These are phyloP conservation scores for Thermomyces lanuginosus DNA, from an alignment of 2,329 filamentous ascomycete genomes.

Conservation along the genomic window DNA sequence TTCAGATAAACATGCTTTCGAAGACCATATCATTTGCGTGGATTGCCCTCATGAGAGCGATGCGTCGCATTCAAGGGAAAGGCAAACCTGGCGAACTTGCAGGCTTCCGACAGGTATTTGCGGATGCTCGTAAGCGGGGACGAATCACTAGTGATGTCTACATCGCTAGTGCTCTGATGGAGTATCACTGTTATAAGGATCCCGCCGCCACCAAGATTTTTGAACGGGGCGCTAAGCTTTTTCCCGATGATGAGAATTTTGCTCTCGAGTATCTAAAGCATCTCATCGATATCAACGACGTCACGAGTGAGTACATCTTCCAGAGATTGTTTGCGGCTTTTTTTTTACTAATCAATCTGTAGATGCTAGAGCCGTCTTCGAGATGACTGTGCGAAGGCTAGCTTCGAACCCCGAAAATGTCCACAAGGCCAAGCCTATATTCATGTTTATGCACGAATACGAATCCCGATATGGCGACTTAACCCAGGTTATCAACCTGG, in stretches of 20 bases:
- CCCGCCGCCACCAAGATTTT: conserved; percentile 87
- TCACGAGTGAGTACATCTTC: conserved; percentile 56
- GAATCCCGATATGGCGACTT: conserved; percentile 90
- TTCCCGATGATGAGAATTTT: conserved; percentile 84
- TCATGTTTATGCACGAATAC: conserved; percentile 85
- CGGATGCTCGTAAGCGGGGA: conserved; percentile 71
- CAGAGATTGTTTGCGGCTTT: conserved; percentile 6
- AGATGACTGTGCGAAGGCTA: conserved; percentile 75
- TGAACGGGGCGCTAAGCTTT: conserved; percentile 80
- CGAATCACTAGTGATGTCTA: conserved; percentile 90
- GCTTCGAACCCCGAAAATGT: conserved; percentile 59
- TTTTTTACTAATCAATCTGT: conserved; percentile 8
- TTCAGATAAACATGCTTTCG: conserved; percentile 60
- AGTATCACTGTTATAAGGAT: conserved; percentile 93
- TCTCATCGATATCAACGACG: conserved; percentile 77
- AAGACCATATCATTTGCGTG: conserved; percentile 82
- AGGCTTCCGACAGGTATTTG: conserved; percentile 76
- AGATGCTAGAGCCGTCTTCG: conserved; percentile 93
- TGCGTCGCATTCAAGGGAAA: conserved; percentile 82
- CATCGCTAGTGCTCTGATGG: conserved; percentile 78
- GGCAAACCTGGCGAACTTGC: conserved; percentile 50
- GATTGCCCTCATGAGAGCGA: conserved; percentile 86
- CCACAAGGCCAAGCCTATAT: conserved; percentile 65
- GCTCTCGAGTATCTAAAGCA: conserved; percentile 94
- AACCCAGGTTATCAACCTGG: conserved; percentile 74